Evolutionary conservation across 176 grass and related monocot genomes (phyloP), one percentile per base, ranked within the genome.

Genomic region (Ananas comosus): DNA sequence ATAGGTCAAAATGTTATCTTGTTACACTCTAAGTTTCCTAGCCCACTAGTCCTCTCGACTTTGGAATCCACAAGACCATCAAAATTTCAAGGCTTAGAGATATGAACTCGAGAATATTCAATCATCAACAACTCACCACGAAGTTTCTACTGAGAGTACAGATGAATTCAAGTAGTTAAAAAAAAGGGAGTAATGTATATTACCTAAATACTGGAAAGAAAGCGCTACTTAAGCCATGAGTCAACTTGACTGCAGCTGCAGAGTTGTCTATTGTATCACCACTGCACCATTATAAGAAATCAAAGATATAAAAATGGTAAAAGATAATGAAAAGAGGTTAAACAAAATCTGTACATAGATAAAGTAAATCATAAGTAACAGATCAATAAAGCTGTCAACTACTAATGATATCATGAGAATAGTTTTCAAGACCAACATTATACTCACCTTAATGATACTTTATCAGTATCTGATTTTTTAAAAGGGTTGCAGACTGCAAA

Each of bases 161-260:
- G 12, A 8, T 58, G 63, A 69, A 13, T 16, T 59, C 47, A 75
- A 69, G 7, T 58, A 79, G 4, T 16, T 1, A 56, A 70, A 12
- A 3, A 67, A 11, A 42, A 50, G 49, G 4, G 63, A 75, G 18
- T 19, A 48, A 49, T 71, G 25, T 24, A 42, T 79, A 27, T 53
- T 84, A 96, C 92, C 88, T 96, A 80, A 96, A 96, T 51, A 72
- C 11, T 4, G 92, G 92, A 80, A 89, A 96, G 82, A 89, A 92
- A 50, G 86, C 88, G 76, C 92, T 96, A 74, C 76, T 89, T 81
- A 92, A 78, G 2, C 73, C 79, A 76, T 24, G 14, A 74, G 88
- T 92, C 67, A 96, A 85, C 75, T 85, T 88, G 71, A 76, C 57
- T 21, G 57, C 74, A 85, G 59, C 18, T 79, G 53, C 67, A 67